A percentile compares a stretch with the other conserved stretches of the same genome.
These are phyloP conservation scores for Penicillium occitanis DNA, from an alignment of 2,329 filamentous ascomycete genomes.

Conservation along the genomic window DNA sequence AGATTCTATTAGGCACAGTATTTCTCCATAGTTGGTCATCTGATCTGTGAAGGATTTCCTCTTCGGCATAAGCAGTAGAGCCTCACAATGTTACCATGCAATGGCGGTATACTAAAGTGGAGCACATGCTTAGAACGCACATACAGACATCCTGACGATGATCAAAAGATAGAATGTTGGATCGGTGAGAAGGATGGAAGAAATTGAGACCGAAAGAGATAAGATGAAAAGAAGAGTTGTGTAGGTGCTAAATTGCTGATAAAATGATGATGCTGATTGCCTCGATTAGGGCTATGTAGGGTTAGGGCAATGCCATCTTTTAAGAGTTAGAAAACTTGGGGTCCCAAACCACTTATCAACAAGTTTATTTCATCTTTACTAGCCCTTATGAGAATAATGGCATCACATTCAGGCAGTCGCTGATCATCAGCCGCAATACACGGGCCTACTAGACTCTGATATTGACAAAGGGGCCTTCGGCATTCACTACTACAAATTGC, in stretches of 20 bases:
- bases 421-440: neutral
- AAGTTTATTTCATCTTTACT: neutral
- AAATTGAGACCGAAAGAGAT: neutral
- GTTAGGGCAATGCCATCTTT: neutral
- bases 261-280: neutral
- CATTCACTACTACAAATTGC: neutral
- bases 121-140: neutral
- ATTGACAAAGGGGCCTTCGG: neutral
- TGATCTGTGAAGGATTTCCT: neutral
- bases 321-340: neutral
- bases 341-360: neutral
- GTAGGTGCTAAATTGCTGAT: neutral
- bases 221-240: neutral
- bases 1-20: neutral
- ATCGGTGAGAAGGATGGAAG: neutral
- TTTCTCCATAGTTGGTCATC: neutral
- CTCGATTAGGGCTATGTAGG: neutral
- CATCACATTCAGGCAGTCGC: neutral
- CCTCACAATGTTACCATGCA: slow-evolving; percentile 2
- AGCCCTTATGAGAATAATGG: neutral
- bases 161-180: neutral
- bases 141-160: neutral
- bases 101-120: neutral
- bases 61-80: neutral
- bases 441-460: neutral